A percentile compares a stretch with the other conserved stretches of the same genome.
Conservation (phyloP, 345 rosid species). For the Rhizophora apiculata region DNA sequence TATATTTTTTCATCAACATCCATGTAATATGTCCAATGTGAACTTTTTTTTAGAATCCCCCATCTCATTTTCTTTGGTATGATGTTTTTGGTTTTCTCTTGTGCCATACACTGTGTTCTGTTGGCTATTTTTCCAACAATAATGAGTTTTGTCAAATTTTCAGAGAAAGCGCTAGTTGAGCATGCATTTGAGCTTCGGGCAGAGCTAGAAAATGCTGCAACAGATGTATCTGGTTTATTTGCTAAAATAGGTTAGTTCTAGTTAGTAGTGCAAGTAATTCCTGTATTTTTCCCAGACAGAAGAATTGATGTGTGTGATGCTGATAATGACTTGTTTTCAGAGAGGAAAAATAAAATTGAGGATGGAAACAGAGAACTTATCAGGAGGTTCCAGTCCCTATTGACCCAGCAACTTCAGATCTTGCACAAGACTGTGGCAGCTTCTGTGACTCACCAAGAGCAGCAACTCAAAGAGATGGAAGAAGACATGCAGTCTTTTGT, state of each 20-base stretch:
- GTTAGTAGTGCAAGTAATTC: neutral
- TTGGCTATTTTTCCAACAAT: slow-evolving; percentile 14
- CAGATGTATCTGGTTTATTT: slow-evolving; percentile 82
- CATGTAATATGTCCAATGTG: neutral
- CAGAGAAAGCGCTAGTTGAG: slow-evolving; percentile 78
- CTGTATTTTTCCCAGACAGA: slow-evolving; percentile 35
- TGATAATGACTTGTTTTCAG: slow-evolving; percentile 36
- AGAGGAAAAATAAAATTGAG: slow-evolving; percentile 91
- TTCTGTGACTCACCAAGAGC: slow-evolving; percentile 87
- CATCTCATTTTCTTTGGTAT: neutral
- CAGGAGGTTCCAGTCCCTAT: slow-evolving; percentile 71
- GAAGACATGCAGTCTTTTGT: slow-evolving; percentile 96
- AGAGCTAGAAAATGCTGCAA: slow-evolving; percentile 83
- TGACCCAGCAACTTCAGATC: slow-evolving; percentile 78
- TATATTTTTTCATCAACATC: too few species aligned
- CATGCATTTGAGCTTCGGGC: slow-evolving; percentile 77
- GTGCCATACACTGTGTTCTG: slow-evolving; percentile 3
- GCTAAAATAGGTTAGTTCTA: slow-evolving; percentile 63
- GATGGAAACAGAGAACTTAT: slow-evolving; percentile 72
- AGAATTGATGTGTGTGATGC: slow-evolving; percentile 21
- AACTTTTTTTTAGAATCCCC: neutral
- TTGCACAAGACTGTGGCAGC: slow-evolving; percentile 85
- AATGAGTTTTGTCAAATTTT: neutral
- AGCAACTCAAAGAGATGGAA: slow-evolving; percentile 87
- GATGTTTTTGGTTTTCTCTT: neutral